Conservation (phyloP, 148 eudicot genomes). For the Camellia japonica region DNA sequence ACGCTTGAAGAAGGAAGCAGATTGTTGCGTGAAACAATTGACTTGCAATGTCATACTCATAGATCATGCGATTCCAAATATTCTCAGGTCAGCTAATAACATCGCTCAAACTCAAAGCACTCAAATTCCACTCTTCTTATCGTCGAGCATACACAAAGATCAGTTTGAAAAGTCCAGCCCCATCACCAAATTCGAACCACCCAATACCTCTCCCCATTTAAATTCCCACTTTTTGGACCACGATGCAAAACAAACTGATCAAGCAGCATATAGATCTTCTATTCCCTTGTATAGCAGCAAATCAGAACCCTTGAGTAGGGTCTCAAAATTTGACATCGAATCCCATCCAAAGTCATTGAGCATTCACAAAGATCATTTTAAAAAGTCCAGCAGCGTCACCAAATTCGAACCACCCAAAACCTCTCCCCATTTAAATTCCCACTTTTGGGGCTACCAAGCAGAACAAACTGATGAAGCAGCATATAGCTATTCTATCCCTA, state of each 20-base stretch:
- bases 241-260: background rate
- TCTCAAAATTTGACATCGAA: background rate
- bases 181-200: background rate
- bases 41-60: constrained; percentile 18
- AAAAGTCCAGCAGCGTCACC: background rate
- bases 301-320: constrained; percentile 8
- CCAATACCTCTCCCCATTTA: background rate
- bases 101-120: background rate
- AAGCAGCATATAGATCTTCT: background rate
- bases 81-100: constrained; percentile 2
- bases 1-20: constrained; percentile 20
- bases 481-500: background rate
- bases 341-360: too few species aligned
- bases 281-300: background rate
- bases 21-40: constrained; percentile 9
- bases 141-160: background rate
- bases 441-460: background rate
- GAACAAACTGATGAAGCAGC: constrained; percentile 2
- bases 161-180: background rate
- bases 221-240: background rate
- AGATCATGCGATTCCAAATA: constrained; percentile 19
- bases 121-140: background rate
- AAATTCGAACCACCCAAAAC: background rate
- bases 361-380: too few species aligned
- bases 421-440: background rate